phyloP scores from a whole-genome alignment of 805 yeast genomes.

The Ogataea polymorpha region DNA sequence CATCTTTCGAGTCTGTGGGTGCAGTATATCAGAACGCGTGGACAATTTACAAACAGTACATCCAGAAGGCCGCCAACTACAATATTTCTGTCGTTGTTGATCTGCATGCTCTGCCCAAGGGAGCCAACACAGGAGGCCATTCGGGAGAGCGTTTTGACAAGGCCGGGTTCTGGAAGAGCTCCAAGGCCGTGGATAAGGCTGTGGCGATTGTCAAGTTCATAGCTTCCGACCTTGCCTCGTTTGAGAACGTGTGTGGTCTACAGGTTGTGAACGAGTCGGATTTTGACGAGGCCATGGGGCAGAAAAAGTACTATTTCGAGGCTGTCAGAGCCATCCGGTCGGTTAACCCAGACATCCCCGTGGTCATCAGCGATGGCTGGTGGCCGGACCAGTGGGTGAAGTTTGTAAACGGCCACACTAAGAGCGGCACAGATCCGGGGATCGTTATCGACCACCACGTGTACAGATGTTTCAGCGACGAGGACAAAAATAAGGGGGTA shows the following conservation, averaged over 20 bases:
- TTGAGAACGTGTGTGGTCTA: constrained; percentile 74
- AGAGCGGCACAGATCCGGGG: constrained; percentile 42
- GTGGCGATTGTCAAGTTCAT: constrained; percentile 53
- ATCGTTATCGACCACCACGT: constrained; percentile 81
- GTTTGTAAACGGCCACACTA: constrained; percentile 50
- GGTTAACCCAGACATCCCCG: constrained; percentile 56
- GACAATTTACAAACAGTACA: constrained; percentile 52
- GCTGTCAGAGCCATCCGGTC: constrained; percentile 61
- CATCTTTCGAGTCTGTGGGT: constrained; percentile 57
- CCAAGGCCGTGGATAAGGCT: constrained; percentile 41
- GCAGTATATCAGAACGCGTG: constrained; percentile 72
- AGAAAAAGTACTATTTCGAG: constrained; percentile 57
- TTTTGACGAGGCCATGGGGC: constrained; percentile 53
- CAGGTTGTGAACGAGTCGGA: constrained; percentile 86
- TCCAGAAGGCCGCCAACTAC: constrained; percentile 56
- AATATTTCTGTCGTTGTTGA: constrained; percentile 78
- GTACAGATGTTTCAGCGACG: constrained; percentile 80
- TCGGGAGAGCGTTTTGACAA: constrained; percentile 63
- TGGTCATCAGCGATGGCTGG: constrained; percentile 93
- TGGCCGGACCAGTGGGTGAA: constrained; percentile 76
- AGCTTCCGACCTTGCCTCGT: constrained; percentile 51
- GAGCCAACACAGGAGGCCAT: constrained; percentile 85
- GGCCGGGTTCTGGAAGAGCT: constrained; percentile 63
- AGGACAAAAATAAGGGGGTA: constrained; percentile 65
- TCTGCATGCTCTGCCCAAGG: constrained; percentile 87